Base-by-base conservation (phyloP, 1,139 yeast species). In the Diutina neorugosa region DNA sequence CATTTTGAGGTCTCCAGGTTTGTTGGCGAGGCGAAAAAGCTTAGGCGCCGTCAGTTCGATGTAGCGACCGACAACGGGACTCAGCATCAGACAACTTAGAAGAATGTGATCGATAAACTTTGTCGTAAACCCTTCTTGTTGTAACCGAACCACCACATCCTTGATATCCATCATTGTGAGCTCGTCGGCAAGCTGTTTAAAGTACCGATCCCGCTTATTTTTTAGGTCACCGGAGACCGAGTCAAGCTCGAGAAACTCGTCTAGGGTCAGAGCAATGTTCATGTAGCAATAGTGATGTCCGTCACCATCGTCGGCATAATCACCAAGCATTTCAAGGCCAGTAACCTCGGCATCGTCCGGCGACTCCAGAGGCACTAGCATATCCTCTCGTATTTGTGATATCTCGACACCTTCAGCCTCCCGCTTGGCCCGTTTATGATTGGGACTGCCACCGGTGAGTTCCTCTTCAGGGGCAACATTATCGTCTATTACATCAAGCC, bases 391-490 rank as follows among this genome's bases (percentile, higher is more conserved):
- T 11, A 31, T 31, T 14, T 31, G 37, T 6, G 37, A 31, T 9
- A 31, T 14, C 12, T 31, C n/a, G n/a, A 11, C 37, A 11, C 12
- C 37, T 31, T 31, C 37, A 8, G 14, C n/a, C n/a, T 5, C 14
- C 12, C 37, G 37, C 23, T 23, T 44, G 31, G 27, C 25, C 18
- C 48, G 48, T 23, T 44, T 44, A 3, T 8, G 20, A 6, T 11
- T 23, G 11, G 34, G 31, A 4, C 40, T 20, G 6, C 6, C 40
- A 12, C 50, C 41, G 2, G 50, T 46, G 5, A 46, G 21, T 16
- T 46, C 50, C 16, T 46, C 50, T 16, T 46, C 50, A n/a, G 50
- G 20, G 11, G 50, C 50, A 6, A 46, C 50, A 9, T 46, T 46
- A 11, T 44, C 37, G 7, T 44, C 25, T 6, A 9, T 19, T 2